These are phyloP conservation scores for Persicaria maculosa DNA, from an alignment of 148 eudicot species.

Conservation along the genomic window DNA sequence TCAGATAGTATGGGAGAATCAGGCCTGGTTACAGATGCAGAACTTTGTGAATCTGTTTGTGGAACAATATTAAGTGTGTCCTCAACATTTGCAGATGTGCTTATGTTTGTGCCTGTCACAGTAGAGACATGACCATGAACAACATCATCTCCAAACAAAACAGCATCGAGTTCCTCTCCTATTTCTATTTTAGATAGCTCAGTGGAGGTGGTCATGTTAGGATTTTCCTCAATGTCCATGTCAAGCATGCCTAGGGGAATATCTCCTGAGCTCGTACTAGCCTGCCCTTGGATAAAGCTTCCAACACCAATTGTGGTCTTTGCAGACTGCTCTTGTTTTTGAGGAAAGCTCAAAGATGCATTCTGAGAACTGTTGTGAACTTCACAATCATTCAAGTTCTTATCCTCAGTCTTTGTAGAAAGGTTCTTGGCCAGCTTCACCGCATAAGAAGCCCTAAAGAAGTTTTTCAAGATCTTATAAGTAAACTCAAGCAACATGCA, in stretches of 20 bases:
- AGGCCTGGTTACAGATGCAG: conserved; percentile 33
- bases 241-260: conserved; percentile 29
- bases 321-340: conserved; percentile 63
- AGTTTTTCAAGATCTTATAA: background rate
- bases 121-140: conserved; percentile 28
- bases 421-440: conserved; percentile 80
- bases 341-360: conserved; percentile 82
- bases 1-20: conserved; percentile 81
- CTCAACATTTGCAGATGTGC: conserved; percentile 36
- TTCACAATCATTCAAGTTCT: conserved; percentile 51
- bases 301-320: conserved; percentile 71
- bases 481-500: background rate
- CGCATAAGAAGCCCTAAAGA: conserved; percentile 78
- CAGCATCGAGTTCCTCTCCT: conserved; percentile 31
- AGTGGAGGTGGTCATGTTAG: conserved; percentile 11
- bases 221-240: conserved; percentile 17
- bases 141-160: conserved; percentile 23
- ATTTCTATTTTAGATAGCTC: conserved; percentile 20
- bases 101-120: conserved; percentile 25
- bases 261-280: conserved; percentile 86
- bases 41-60: conserved; percentile 65
- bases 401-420: conserved; percentile 65
- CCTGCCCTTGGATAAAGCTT: conserved; percentile 73
- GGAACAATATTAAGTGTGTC: conserved; percentile 21
- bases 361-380: conserved; percentile 80